Conservation (phyloP, 2,329 filamentous ascomycete species). For the Colletotrichum magnum region DNA sequence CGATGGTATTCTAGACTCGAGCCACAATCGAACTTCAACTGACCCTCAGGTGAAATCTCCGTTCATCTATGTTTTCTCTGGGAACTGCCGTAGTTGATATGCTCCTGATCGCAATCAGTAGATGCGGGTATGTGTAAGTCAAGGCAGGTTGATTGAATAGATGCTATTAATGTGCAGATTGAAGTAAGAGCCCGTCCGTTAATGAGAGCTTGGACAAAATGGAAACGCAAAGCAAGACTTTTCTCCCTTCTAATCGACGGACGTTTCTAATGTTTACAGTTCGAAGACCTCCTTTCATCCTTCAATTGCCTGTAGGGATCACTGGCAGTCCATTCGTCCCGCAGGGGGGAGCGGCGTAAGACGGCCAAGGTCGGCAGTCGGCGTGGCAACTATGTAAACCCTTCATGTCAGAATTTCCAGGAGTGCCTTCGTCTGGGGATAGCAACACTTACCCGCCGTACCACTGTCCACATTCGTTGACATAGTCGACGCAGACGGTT, state of each 20-base stretch:
- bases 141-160: too few relatives aligned
- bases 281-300: not conserved
- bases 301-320: not conserved
- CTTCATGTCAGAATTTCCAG: not conserved
- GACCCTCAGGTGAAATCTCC: too few relatives aligned
- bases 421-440: not conserved
- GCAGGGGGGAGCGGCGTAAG: conserved; percentile 41
- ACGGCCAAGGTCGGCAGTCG: conserved; percentile 40
- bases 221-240: not conserved
- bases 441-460: conserved; percentile 44
- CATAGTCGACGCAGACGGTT: conserved; percentile 43
- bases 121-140: too few relatives aligned
- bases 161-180: too few relatives aligned
- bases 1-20: too few relatives aligned
- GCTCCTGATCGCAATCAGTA: too few relatives aligned
- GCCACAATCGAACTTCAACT: too few relatives aligned
- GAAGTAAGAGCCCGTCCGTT: too few relatives aligned
- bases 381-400: conserved; percentile 28
- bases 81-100: too few relatives aligned
- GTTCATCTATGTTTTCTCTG: too few relatives aligned
- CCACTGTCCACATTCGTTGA: conserved; percentile 41
- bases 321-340: conserved; percentile 10
- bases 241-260: not conserved
- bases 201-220: too few relatives aligned
- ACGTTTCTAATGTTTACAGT: not conserved